Evolutionary conservation across 1,284 basidiomycete species (phyloP), one percentile per base, ranked within the genome.

Genomic region (Porodaedalea pini): DNA sequence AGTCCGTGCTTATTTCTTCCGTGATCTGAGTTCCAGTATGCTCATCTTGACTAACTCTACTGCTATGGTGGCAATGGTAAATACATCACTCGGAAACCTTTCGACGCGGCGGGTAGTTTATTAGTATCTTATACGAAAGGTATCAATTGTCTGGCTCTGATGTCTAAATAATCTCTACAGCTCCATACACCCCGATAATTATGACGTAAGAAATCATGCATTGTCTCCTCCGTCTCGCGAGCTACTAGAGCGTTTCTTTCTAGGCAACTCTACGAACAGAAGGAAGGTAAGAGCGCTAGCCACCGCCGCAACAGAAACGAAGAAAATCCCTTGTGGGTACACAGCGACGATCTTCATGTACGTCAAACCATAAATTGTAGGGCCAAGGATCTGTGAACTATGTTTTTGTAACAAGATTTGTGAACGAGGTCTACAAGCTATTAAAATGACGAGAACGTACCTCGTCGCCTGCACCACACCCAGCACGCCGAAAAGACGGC

Each of bases 401-500:
- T 15, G 13, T 13, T 10, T 5, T 7, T 47, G 25, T 29, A 8
- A 47, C 3, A 13, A 15, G 15, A 47, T 29, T 13, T 45, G 23
- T 34, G 13, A 34, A 23, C 27, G n/a, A 17, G 23, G 25, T 19
- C 13, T 44, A 4, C 2, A 2, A 44, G 41, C 2, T 2, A 54
- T 2, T 15, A 31, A 40, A 39, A 7, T 10, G 31, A 23, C 5
- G 13, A 15, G 11, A 19, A 68, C 81, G 36, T 60, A 88, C 87
- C 79, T 74, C 29, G 90, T 65, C 1, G 84, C 77, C 61, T 86
- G 81, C 8, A 91, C 64, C 36, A 92, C 86, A 58, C 83, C 82
- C 57, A 92, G 63, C 2, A 82, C 85, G 15, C 89, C 90, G 66
- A 90, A 91, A 13, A 92, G 72, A 61, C 74, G 75, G 1, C 86